phyloP scores from a whole-genome alignment of 2,329 filamentous ascomycete genomes.

The Penicillium rolfsii region DNA sequence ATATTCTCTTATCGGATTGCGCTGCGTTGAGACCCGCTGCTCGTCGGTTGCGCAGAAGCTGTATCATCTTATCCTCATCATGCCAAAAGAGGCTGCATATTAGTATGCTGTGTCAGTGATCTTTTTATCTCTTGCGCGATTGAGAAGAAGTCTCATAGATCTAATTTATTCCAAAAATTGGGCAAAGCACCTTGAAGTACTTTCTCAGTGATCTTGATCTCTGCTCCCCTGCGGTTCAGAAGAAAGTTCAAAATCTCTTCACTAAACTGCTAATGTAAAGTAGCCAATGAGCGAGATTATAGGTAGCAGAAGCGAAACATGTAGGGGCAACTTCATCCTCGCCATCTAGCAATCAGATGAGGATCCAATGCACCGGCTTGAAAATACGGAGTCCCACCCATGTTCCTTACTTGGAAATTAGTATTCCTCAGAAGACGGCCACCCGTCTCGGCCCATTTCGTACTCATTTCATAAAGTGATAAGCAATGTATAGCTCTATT shows the following conservation, averaged over 20 bases:
- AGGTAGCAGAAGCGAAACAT: background rate
- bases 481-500: too few relatives aligned
- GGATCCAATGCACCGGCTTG: too few relatives aligned
- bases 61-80: background rate
- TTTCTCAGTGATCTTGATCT: background rate
- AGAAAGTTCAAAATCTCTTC: background rate
- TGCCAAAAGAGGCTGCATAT: background rate
- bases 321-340: background rate
- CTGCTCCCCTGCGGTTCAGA: background rate
- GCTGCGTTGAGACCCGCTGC: background rate
- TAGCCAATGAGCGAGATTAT: background rate
- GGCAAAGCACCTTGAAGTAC: background rate
- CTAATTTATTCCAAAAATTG: background rate
- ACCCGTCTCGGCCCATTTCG: background rate
- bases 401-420: too few relatives aligned
- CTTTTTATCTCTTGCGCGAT: background rate
- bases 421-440: too few relatives aligned
- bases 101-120: background rate
- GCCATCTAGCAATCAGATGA: background rate
- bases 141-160: background rate
- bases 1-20: background rate
- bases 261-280: background rate
- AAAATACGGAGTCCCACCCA: too few relatives aligned
- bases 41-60: background rate
- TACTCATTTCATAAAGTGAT: too few relatives aligned